Percentiles rank a stretch among this genome's conserved stretches.
phyloP scores from a whole-genome alignment of 352 stramenopile species.

The Phytophthora meadii region DNA sequence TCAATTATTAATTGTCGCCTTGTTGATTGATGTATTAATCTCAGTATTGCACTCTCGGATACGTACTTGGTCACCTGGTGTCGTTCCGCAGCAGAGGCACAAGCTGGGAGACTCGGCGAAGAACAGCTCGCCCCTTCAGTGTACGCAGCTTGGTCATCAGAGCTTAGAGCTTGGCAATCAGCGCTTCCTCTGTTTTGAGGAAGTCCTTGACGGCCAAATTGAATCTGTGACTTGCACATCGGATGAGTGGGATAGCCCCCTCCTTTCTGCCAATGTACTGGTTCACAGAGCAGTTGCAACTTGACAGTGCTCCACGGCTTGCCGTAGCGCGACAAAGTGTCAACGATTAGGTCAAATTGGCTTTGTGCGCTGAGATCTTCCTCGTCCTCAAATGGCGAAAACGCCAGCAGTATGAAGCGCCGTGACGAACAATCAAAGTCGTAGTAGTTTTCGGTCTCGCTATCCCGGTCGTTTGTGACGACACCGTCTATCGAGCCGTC shows the following conservation, averaged over 20 bases:
- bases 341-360: slow-evolving; percentile 15
- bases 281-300: slow-evolving; percentile 31
- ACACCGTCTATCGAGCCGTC: not conserved
- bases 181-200: too few relatives aligned
- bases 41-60: not conserved
- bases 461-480: too few relatives aligned
- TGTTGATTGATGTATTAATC: too few relatives aligned
- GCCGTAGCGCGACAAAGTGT: slow-evolving; percentile 15
- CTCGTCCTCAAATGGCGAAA: slow-evolving; percentile 11
- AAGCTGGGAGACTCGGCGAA: not conserved
- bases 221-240: too few relatives aligned
- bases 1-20: too few relatives aligned
- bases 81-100: not conserved
- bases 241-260: too few relatives aligned
- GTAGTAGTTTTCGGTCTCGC: too few relatives aligned
- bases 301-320: slow-evolving; percentile 16
- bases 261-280: too few relatives aligned
- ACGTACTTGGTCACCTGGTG: not conserved
- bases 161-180: too few relatives aligned
- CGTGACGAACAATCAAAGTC: not conserved
- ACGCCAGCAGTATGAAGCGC: slow-evolving; percentile 6
- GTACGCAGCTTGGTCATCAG: too few relatives aligned
- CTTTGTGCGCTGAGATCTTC: slow-evolving; percentile 19
- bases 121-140: not conserved
- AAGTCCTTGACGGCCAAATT: too few relatives aligned